Conservation (phyloP, 306 rosid species). For the Gynostemma pentaphyllum region DNA sequence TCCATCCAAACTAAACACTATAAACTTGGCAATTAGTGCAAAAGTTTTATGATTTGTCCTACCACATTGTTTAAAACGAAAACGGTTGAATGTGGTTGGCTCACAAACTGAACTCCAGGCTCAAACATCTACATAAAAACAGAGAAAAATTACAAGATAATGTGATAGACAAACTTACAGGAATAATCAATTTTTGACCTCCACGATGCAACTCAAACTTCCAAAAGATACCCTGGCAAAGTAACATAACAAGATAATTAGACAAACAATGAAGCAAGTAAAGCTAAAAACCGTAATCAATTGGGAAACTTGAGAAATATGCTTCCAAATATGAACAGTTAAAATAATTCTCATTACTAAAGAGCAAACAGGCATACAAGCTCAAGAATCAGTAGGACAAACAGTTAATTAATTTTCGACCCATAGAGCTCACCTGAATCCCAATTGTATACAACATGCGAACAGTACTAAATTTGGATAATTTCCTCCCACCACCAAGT, state of each 20-base stretch:
- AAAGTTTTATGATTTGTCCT: background rate
- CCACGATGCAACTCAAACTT: conserved; percentile 79
- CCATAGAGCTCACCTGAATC: conserved; percentile 48
- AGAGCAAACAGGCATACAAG: background rate
- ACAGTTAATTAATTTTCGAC: background rate
- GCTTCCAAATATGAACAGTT: background rate
- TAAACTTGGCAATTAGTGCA: background rate
- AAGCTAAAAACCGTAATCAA: background rate
- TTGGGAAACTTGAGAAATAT: background rate
- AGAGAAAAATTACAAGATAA: conserved; percentile 16
- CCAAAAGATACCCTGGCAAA: conserved; percentile 82
- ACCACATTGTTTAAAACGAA: background rate
- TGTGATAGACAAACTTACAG: conserved; percentile 65
- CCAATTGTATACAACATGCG: conserved; percentile 84
- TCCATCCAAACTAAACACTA: background rate
- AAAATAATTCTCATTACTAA: background rate
- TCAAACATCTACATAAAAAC: conserved; percentile 2
- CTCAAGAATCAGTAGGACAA: conserved; percentile 8
- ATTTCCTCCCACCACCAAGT: conserved; percentile 92
- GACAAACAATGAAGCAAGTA: conserved; percentile 1
- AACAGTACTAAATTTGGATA: conserved; percentile 74
- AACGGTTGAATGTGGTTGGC: background rate
- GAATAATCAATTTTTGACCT: conserved; percentile 79
- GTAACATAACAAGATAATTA: conserved; percentile 8
- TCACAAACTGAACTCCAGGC: background rate